A percentile compares a stretch with the other conserved stretches of the same genome.
These are phyloP conservation scores for Saccharum hybrid DNA, from an alignment of 202 grass and related monocot species.

Conservation along the genomic window DNA sequence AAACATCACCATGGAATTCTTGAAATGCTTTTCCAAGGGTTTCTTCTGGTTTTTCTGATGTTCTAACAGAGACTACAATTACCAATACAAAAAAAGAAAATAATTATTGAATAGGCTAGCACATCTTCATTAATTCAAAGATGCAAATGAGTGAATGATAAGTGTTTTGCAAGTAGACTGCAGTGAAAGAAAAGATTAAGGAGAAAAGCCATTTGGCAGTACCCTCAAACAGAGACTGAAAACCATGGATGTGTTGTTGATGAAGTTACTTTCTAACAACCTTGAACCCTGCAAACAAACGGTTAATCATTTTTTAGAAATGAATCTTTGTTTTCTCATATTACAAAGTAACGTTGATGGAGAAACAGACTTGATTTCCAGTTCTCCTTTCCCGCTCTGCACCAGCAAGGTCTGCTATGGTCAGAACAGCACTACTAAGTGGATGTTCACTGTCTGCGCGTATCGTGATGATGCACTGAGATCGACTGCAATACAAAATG, in stretches of 20 bases:
- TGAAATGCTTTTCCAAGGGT: constrained; percentile 84
- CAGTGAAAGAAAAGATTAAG: constrained; percentile 23
- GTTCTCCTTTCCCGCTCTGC: constrained; percentile 81
- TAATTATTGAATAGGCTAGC: constrained; percentile 13
- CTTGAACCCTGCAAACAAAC: constrained; percentile 64
- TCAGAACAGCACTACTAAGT: constrained; percentile 60
- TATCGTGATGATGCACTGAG: constrained; percentile 89
- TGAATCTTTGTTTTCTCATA: background rate
- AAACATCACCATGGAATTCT: constrained; percentile 77
- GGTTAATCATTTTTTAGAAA: constrained; percentile 3
- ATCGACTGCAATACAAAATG: constrained; percentile 68
- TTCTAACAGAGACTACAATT: constrained; percentile 77
- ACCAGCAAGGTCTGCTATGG: constrained; percentile 90
- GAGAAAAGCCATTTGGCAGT: constrained; percentile 41
- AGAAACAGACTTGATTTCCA: constrained; percentile 73
- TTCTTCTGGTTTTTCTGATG: constrained; percentile 90
- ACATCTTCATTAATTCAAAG: constrained; percentile 8
- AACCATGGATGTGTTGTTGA: constrained; percentile 97
- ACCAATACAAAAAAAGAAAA: constrained; percentile 44
- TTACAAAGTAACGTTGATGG: constrained; percentile 8
- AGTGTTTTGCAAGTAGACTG: constrained; percentile 12
- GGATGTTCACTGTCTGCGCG: constrained; percentile 43
- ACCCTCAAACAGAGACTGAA: constrained; percentile 87
- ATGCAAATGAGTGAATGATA: constrained; percentile 18
- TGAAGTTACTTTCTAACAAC: constrained; percentile 84